Base-by-base conservation (phyloP, 1,139 yeast genomes). In the Candida sanyaensis region DNA sequence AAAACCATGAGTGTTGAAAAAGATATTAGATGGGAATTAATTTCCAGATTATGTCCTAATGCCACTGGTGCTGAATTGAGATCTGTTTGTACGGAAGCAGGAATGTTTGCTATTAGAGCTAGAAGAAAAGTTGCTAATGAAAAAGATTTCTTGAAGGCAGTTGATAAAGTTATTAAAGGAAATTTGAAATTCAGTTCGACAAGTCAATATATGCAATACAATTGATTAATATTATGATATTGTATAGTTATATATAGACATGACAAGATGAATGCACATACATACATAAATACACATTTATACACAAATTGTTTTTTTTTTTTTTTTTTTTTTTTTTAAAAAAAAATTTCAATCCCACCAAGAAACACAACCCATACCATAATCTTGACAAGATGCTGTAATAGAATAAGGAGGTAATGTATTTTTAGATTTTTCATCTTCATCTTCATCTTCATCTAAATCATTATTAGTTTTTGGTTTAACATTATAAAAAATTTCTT, bases 71-170 rank as follows among this genome's bases (percentile, higher is more conserved):
- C 99, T 8, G 99, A 93, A 72, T 80, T 93, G 61, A 84, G 97
- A 65, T 88, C 96, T 10, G 97, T 92, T 26, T 91, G 98, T 69
- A 92, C 97, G 2, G 97, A 92, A 69, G 97, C 97, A 5, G 99
- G 99, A 60, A 93, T 93, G 99, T 93, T 91, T 77, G 99, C 99
- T 45, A 93, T 93, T 51, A 84, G 99, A 64, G 97, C 98, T 13
- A 84, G 99, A 70, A 83, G 98, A 75, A 93, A 93, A 78, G 97
- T 93, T 48, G 98, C 99, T 37, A 87, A 93, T 44, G 99, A 93
- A 69, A 93, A 93, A 77, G 99, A 93, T 69, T 93, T 93, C 78
- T 77, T 93, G 61, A 90, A 93, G 60, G 96, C 99, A 30, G 99
- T 93, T 47, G 98, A 95, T 60, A 93, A 93, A 78, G 99, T 93